Evolutionary conservation across 2,329 filamentous ascomycete species (phyloP), one percentile per base, ranked within the genome.

Genomic region (Emergomyces orientalis): DNA sequence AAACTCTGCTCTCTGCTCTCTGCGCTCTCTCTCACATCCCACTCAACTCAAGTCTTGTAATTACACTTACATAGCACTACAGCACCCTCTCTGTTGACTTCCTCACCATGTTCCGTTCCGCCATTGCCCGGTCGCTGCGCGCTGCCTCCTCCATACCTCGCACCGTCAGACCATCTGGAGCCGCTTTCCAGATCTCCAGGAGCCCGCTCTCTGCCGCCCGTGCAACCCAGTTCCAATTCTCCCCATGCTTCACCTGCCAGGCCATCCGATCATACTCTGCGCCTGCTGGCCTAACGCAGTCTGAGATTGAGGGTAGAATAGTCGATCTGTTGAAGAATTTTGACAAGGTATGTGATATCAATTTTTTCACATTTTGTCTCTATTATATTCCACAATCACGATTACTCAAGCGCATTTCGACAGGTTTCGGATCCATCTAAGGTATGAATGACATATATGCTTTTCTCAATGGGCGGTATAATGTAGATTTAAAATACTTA

Each of bases 271-370:
- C 86, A 82, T 99, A 99, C 82, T 91, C 92, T 69, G 89, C 93
- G 61, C 87, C 84, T 65, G 85, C 87, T 67, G 87, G 88, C 69
- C 85, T 97, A 68, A 83, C 85, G 72, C 88, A 91, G 82, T 82
- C 87, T 63, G 91, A 96, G 81, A 89, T 96, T 63, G 88, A 95
- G 81, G 90, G 90, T 65, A 86, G 93, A 75, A 97, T 97, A 83
- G 84, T 96, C 77, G 89, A 91, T 78, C 82, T 99, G 73, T 79
- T 99, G 78, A 88, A 91, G 81, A 93, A 92, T 77, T 99, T 97
- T 77, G 94, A 99, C 82, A 99, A 99, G 89, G 90, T 92, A 77
- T 70, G 81, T 77, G 69, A 64, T 51, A 22, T 49, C n/a, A 56
- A 25, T 25, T 57, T 41, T 60, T 43, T 58, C 54, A n/a, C 25